phyloP scores from a whole-genome alignment of 225 moss, liverwort and hornwort genomes.

The Pleurozium schreberi region DNA sequence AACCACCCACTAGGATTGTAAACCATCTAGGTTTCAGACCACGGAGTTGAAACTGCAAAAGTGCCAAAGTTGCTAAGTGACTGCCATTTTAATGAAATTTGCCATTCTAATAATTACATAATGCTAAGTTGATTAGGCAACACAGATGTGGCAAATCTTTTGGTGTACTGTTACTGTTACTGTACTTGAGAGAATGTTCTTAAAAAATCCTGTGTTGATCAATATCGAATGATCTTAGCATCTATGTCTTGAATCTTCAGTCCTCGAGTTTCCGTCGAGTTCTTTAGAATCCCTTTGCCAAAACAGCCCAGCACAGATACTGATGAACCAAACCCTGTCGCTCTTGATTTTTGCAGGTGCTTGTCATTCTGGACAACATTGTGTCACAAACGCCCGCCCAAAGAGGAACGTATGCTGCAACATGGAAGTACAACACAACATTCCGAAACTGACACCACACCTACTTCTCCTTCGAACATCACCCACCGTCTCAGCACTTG shows the following conservation, averaged over 20 bases:
- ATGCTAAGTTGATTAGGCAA: not conserved
- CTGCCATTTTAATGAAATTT: too few relatives aligned
- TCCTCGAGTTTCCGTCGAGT: not conserved
- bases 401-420: conserved; percentile 24
- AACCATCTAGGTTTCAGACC: too few relatives aligned
- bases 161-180: too few relatives aligned
- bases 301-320: not conserved
- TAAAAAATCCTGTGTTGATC: not conserved
- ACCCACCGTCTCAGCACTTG: not conserved
- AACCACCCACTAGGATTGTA: too few relatives aligned
- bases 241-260: too few relatives aligned
- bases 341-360: conserved; percentile 44
- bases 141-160: not conserved
- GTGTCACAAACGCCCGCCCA: conserved; percentile 15
- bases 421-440: not conserved
- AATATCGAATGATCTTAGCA: not conserved
- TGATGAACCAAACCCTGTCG: not conserved
- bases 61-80: too few relatives aligned
- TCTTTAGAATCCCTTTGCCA: not conserved
- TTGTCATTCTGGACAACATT: conserved; percentile 53
- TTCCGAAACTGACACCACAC: not conserved
- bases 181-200: not conserved
- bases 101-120: too few relatives aligned
- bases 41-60: too few relatives aligned
- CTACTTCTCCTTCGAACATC: not conserved